Evolutionary conservation across 1,284 basidiomycete species (phyloP).

Genomic region (Sanghuangporus baumii): DNA sequence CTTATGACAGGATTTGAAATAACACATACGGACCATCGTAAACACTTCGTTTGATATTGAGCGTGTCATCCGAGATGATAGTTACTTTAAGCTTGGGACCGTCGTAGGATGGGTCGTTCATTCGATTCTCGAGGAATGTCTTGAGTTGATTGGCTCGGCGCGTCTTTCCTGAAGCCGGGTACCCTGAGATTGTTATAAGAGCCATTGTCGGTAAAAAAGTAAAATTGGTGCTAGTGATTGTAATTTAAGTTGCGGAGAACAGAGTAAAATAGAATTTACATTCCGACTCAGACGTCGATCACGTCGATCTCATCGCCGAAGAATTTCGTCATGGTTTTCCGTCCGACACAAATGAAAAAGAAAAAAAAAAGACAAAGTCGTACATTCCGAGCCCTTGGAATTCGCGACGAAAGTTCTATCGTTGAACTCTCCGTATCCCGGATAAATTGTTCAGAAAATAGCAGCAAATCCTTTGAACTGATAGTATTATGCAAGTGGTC

Average conservation of each 20-base stretch:
- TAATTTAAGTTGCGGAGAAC: neutral
- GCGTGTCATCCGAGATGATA: slow-evolving; percentile 75
- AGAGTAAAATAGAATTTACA: neutral
- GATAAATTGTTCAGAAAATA: too few relatives aligned
- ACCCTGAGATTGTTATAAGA: slow-evolving; percentile 90
- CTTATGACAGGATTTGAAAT: neutral
- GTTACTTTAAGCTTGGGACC: slow-evolving; percentile 54
- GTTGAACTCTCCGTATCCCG: neutral
- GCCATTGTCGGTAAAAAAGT: slow-evolving; percentile 55
- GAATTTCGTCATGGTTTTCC: neutral
- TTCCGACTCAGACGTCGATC: neutral
- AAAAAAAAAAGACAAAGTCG: neutral
- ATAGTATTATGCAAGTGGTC: slow-evolving; percentile 2
- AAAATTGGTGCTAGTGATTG: neutral
- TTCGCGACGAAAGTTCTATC: neutral
- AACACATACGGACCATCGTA: slow-evolving; percentile 63
- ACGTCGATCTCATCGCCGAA: neutral
- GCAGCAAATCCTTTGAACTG: too few relatives aligned
- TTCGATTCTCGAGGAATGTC: slow-evolving; percentile 49
- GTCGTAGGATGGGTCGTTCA: slow-evolving; percentile 43
- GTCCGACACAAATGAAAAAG: neutral
- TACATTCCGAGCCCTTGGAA: neutral
- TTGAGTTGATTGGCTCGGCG: slow-evolving; percentile 66
- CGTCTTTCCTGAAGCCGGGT: slow-evolving; percentile 85
- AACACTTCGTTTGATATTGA: slow-evolving; percentile 58